Evolutionary conservation across 73 alveolate species (phyloP), one percentile per base, ranked within the genome.

Genomic region (Paramecium sonneborni): DNA sequence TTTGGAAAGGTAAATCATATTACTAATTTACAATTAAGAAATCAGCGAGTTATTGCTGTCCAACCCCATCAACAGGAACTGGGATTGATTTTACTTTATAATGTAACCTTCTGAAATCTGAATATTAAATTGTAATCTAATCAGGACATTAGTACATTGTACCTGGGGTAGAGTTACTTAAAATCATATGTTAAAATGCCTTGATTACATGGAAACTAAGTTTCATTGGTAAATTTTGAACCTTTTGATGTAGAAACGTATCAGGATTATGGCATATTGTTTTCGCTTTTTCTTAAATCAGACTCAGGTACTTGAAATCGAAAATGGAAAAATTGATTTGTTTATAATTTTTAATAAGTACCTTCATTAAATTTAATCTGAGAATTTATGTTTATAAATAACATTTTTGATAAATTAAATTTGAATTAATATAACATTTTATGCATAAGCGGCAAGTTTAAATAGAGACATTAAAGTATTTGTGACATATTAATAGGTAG

Each of bases 1-100:
- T 98, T 96, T 84, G 99, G 99, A 14, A 98, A 98, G 58, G 99
- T 99, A 30, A 86, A 95, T 6, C 92, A 99, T 93, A 90, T 97
- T 41, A 96, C 98, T 21, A 99, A 97, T 76, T n/a, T n/a, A n/a
- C 97, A 95, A 97, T 96, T 18, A 88, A 96, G 30, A 97, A 97
- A 93, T 95, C 99, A 23, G 98, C 98, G 1, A 85, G 86, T 76
- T 97, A 96, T 94, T 97, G 98, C 87, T 93, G 95, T 92, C 85
- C 98, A 24, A 76, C 85, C 43, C 88, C 94, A 24, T 95, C 96
- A 84, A 96, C 93, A 48, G 93, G 93, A 24, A 93, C 95, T 5
- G 99, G 99, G 99, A 5, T 87, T 96, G 85, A 94, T 98, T 93
- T 95, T 97, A 28, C 93, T 98, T 57, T 96, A 99, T 92, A 99